Percentiles rank a stretch among this genome's conserved stretches.
Evolutionary conservation across 2,329 filamentous ascomycete species (phyloP).

Genomic region (Aspergillus intermedius): DNA sequence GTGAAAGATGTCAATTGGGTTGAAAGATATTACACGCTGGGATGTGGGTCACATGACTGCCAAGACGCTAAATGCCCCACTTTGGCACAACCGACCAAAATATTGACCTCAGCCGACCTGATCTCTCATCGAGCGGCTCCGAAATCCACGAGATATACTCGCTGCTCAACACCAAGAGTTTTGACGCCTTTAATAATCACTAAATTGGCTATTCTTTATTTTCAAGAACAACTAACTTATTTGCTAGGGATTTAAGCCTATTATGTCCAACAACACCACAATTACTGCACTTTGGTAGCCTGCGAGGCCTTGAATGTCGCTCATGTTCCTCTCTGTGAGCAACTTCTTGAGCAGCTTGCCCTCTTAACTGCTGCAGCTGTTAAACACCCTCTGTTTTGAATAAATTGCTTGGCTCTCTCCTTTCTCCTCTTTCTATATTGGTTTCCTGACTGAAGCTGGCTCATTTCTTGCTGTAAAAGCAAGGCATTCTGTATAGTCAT

Average conservation of each 20-base stretch:
- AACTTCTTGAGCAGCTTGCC: not conserved
- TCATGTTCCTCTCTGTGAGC: constrained; percentile 3
- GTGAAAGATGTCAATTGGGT: too few relatives aligned
- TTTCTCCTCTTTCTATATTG: not conserved
- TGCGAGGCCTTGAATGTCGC: not conserved
- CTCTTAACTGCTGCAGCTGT: not conserved
- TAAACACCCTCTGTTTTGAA: not conserved
- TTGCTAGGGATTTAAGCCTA: not conserved
- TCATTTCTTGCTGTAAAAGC: not conserved
- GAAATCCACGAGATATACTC: not conserved
- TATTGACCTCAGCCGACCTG: too few relatives aligned
- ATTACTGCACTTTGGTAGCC: not conserved
- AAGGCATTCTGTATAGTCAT: not conserved
- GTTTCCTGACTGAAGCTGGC: not conserved
- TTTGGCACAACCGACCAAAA: too few relatives aligned
- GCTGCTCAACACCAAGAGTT: not conserved
- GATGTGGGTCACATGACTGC: too few relatives aligned
- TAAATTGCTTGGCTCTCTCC: not conserved
- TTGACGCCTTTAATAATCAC: not conserved
- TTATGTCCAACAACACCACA: not conserved
- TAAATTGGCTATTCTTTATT: not conserved
- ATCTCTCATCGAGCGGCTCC: too few relatives aligned
- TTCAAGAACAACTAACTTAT: not conserved
- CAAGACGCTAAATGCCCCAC: too few relatives aligned
- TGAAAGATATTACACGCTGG: too few relatives aligned